A percentile compares a stretch with the other conserved stretches of the same genome.
phyloP scores from a whole-genome alignment of 1,284 basidiomycete species.

The Irpex sp. region DNA sequence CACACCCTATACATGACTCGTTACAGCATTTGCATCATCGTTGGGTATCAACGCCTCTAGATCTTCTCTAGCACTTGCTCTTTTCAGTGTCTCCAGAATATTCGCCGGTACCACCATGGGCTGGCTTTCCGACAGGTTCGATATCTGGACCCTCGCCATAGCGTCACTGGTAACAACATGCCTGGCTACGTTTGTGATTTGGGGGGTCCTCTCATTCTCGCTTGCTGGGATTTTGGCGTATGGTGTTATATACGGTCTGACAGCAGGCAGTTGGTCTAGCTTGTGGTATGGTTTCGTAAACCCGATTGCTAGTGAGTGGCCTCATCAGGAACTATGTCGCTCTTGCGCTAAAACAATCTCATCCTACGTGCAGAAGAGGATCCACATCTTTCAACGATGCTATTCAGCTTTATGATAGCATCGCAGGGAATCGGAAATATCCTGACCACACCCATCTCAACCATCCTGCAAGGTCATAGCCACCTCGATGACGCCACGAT shows the following conservation, averaged over 20 bases:
- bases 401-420: constrained; percentile 35
- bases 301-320: not conserved
- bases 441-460: constrained; percentile 38
- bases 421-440: constrained; percentile 39
- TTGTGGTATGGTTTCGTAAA: not conserved
- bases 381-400: constrained; percentile 28
- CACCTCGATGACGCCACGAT: not conserved
- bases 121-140: constrained; percentile 32
- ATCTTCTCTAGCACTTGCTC: constrained; percentile 12
- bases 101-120: constrained; percentile 32
- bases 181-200: constrained; percentile 33
- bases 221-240: constrained; percentile 33
- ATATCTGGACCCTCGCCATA: constrained; percentile 32
- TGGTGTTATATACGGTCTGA: constrained; percentile 30
- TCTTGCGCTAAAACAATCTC: not conserved
- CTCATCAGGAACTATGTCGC: constrained; percentile 10
- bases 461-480: constrained; percentile 19
- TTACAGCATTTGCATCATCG: not conserved
- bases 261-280: constrained; percentile 12
- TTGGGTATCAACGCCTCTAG: not conserved
- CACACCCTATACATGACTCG: not conserved
- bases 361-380: constrained; percentile 29
- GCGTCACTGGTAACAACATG: constrained; percentile 26
- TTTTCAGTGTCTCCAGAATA: constrained; percentile 23
- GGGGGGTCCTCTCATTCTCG: constrained; percentile 33